Evolutionary conservation across 2,329 filamentous ascomycete species (phyloP), one percentile per base, ranked within the genome.

Genomic region (Cytospora leucostoma): DNA sequence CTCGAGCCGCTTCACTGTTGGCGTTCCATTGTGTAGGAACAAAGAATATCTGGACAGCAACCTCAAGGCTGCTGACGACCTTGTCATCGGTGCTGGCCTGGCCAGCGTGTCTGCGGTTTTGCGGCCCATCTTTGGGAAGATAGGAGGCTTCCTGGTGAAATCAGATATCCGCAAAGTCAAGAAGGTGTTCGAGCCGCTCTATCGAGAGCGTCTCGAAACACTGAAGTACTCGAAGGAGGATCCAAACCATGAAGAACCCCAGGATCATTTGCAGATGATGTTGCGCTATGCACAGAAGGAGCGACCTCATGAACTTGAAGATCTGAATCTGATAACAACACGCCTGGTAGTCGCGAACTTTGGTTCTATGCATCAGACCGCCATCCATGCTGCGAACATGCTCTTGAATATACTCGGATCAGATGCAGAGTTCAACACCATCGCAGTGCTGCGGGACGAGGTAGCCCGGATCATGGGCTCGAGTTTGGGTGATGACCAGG

Each of bases 201-300:
- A 67, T 56, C 38, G 65, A 38, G 65, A 68, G n/a, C 73, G 69
- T 3, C 61, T 71, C 33, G 67, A 71, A 21, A 58, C 62, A 7
- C 63, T 72, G 51, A 62, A 64, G 8, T 66, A 64, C 19, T 67
- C 71, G 11, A 65, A 71, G 21, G 56, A 64, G 34, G 68, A 70
- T 40, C 57, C 64, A 13, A 37, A 37, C 12, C 35, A 37, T 13
- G 35, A 67, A 17, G 70, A 71, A 8, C 76, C 76, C 0, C 70
- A 74, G 13, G 79, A 81, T 47, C 72, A 74, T 19, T 54, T 80
- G 2, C 78, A 80, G 65, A 75, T 77, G 69, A 78, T 80, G 74
- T 64, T 80, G 4, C 71, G 72, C 5, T 78, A 71, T 54, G 79
- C 74, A 1, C 61, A 72, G n/a, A 72, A 72, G 21, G 70, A 80